Base-by-base conservation (phyloP, 441 rosid species). In the Croton setiger region DNA sequence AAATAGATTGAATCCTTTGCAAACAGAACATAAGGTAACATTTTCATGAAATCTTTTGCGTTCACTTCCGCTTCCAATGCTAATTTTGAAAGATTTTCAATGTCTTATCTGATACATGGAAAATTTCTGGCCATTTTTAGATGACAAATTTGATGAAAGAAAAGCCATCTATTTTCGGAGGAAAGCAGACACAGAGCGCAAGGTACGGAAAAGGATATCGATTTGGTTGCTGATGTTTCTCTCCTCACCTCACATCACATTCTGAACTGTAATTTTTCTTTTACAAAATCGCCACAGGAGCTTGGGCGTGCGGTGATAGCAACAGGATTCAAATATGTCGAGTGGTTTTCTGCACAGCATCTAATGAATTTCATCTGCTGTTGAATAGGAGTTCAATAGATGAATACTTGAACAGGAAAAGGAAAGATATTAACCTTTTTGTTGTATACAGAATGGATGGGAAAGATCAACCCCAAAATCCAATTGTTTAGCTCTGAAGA, bases 1-100 rank as follows among this genome's bases (percentile, higher is more conserved):
- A 85, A 94, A 92, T 64, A 87, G 87, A 88, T 61, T 71, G 75
- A 83, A 81, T 74, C 17, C 80, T 73, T 72, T 87, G 76, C 90
- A 75, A 79, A 82, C 79, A 82, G 87, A 82, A 70, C 75, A 83
- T 75, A 87, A 87, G 92, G 93, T 89, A 23, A 60, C 21, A n/a
- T n/a, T 10, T 36, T 0, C 52, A 11, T 43, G 8, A 36, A 43
- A 44, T 53, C 59, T 3, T 41, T n/a, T 10, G 2, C 20, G 51
- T 0, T 23, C 5, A 0, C 13, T 58, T 68, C 5, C 5, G 1
- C 21, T 18, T 14, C n/a, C 11, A 27, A 18, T 15, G 13, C 55
- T 63, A 37, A 37, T 65, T 27, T 27, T 43, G 14, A 59, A 59
- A 35, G 45, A 3, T 35, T 59, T 56, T 31, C 17, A 27, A 63